Evolutionary conservation across 2,329 filamentous ascomycete genomes (phyloP).

Genomic region (Podosphaera aphanis): DNA sequence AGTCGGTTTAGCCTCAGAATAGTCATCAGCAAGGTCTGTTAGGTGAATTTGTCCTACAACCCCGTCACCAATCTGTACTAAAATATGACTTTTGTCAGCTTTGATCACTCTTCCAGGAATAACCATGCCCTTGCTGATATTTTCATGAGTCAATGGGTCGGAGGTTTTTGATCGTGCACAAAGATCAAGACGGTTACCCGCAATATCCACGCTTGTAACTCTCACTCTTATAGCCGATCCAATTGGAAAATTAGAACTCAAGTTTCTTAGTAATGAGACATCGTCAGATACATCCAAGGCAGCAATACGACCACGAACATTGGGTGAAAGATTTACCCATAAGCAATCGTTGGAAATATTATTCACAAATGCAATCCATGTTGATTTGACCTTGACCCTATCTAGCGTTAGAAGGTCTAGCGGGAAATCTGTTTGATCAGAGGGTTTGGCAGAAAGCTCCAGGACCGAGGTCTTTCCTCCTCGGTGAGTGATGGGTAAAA

Average conservation of each 20-base stretch:
- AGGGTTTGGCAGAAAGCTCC: conserved; percentile 65
- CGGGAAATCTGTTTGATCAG: conserved; percentile 26
- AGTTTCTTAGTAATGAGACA: conserved; percentile 50
- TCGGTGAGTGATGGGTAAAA: conserved; percentile 74
- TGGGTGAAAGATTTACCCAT: conserved; percentile 80
- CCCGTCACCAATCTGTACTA: conserved; percentile 63
- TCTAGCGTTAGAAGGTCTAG: conserved; percentile 45
- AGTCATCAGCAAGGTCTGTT: conserved; percentile 71
- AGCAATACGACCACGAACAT: conserved; percentile 61
- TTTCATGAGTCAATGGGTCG: conserved; percentile 39
- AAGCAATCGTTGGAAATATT: conserved; percentile 58
- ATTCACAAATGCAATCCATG: conserved; percentile 70
- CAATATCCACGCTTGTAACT: conserved; percentile 49
- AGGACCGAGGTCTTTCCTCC: conserved; percentile 56
- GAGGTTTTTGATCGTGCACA: conserved; percentile 40
- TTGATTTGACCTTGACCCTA: conserved; percentile 46
- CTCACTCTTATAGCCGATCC: conserved; percentile 71
- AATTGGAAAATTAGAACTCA: conserved; percentile 61
- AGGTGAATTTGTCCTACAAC: conserved; percentile 62
- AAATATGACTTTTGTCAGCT: conserved; percentile 57
- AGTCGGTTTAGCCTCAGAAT: conserved; percentile 51
- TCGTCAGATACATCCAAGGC: conserved; percentile 75
- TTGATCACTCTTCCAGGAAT: conserved; percentile 69
- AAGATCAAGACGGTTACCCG: conserved; percentile 58
- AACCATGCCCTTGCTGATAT: conserved; percentile 56